Evolutionary conservation across 192 early-diverging fungal genomes (phyloP), one percentile per base, ranked within the genome.

Genomic region (Coemansia sp.): DNA sequence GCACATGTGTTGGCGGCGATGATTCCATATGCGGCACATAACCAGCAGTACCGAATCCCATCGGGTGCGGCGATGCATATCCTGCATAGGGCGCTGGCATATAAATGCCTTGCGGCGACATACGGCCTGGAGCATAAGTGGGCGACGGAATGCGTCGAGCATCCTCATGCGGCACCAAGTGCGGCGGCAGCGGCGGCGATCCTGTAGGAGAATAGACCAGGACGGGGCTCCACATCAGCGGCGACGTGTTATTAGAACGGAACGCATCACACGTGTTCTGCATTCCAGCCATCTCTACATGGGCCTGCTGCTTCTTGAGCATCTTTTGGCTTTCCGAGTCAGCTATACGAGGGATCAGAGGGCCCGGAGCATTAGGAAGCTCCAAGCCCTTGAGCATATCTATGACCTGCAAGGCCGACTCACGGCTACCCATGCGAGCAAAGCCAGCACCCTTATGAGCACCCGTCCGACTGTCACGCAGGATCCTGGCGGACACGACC

Each of bases 391-490:
- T 84, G 56, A 87, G 86, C 44, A 64, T 69, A 8, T 87, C 82
- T 50, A 93, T 93, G 18, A 87, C 84, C 3, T 58, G 53, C 11
- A 78, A 53, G 10, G 90, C 90, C 0, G 85, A 77, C 14, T 85
- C 81, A 23, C 88, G 87, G 53, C 87, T 88, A 28, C 77, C 69
- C 82, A 93, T 83, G 53, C 87, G 33, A 0, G 68, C 88, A 76
- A 94, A 94, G 2, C 91, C 91, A 6, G 91, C 91, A 28, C 91
- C 88, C 31, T 87, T 81, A 61, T 82, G 86, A 21, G 76, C 63
- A 0, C 85, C 83, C 2, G 80, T 87, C 40, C 71, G 61, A 23
- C 81, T 60, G 61, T 93, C 89, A 15, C 86, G 74, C 3, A 94
- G 77, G 58, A 94, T 91, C 26, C 86, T 79, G 11, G 83, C 86